Base-by-base conservation (phyloP, 2,329 filamentous ascomycete genomes). In the Amphichorda felina region DNA sequence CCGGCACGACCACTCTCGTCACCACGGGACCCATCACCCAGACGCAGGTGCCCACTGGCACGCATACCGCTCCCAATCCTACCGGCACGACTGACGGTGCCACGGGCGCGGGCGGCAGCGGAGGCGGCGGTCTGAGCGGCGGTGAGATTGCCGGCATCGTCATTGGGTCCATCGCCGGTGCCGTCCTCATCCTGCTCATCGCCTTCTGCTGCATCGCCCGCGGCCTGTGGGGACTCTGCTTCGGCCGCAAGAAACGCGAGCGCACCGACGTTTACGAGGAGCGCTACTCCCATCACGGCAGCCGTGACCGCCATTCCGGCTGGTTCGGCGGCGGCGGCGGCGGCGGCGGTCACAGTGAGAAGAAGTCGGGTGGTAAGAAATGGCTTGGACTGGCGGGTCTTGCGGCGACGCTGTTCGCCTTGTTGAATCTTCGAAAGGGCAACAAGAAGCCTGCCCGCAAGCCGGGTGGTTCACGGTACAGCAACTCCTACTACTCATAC, bases 71-170 rank as follows among this genome's bases (percentile, higher is more conserved):
- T 37, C 9, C 30, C 28, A 8, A 14, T 7, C 4, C 15, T 17
- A 32, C 30, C 9, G 30, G 14, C 6, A 21, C 17, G n/a, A 14
- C 11, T 8, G 17, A 22, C 14, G 31, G 31, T 18, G 18, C 52
- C 47, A 61, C 56, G 17, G 56, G 53, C 8, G 48, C 46, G 22
- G 54, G 56, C 30, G 54, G 55, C 31, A 60, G 56, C 28, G 48
- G 43, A 26, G 56, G 59, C 19, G 59, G 59, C 38, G 55, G 59
- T 30, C 67, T 88, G 36, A 82, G 77, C 47, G 71, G 67, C 30
- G 82, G 82, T 35, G 82, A 80, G 40, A 88, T 88, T 47, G 82
- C 83, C 13, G 82, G 82, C 40, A 88, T 88, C 48, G 82, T 88
- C 44, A 78, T 88, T 38, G 82, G 82, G 42, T 71, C 75, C 9